phyloP scores from a whole-genome alignment of 352 stramenopile species.

The Aphanomyces cochlioides region DNA sequence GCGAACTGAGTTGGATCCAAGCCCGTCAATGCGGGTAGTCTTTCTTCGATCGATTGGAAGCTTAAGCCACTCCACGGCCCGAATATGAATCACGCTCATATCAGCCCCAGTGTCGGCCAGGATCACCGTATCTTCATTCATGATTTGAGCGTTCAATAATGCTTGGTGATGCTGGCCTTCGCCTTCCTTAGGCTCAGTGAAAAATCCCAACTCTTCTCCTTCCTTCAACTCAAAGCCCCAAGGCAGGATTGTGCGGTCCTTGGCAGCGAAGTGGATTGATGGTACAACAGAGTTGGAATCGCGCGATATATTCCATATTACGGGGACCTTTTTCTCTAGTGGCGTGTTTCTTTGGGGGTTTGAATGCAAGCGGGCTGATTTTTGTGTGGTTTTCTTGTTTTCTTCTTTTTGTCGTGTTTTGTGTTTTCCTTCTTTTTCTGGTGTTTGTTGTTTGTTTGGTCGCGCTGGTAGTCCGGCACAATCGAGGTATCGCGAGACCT shows the following conservation, averaged over 20 bases:
- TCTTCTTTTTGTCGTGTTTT: neutral
- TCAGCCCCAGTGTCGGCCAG: neutral
- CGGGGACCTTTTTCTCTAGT: slow-evolving; percentile 4
- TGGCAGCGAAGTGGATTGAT: neutral
- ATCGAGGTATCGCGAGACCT: neutral
- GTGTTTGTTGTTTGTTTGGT: neutral
- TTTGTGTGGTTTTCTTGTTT: neutral
- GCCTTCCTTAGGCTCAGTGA: neutral
- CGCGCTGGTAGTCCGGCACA: neutral
- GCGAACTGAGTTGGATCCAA: neutral
- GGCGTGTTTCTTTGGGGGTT: neutral
- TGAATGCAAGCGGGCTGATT: neutral
- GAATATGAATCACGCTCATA: neutral
- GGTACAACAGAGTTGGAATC: neutral
- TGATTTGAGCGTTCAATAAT: neutral
- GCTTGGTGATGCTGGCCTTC: neutral
- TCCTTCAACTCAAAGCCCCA: neutral
- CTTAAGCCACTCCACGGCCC: neutral
- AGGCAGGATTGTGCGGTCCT: neutral
- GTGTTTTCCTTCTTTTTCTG: neutral
- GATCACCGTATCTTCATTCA: neutral
- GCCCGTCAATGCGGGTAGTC: neutral
- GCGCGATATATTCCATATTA: slow-evolving; percentile 3
- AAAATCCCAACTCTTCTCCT: neutral
- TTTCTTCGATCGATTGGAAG: neutral